Evolutionary conservation across 495 filamentous ascomycete genomes (phyloP).

Genomic region (Penicillium steckii): DNA sequence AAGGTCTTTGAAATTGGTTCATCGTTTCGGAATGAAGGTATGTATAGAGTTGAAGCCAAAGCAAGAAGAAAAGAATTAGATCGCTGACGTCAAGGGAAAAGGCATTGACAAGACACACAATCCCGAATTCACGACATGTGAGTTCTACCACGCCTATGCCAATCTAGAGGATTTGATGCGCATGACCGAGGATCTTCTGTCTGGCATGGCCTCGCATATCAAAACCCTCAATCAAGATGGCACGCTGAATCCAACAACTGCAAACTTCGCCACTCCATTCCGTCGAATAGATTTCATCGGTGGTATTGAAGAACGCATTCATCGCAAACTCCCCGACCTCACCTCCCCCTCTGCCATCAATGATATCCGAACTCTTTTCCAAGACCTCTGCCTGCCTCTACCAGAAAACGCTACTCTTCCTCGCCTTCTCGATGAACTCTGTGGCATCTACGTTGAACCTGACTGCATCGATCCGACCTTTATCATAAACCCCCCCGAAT

Average conservation of each 20-base stretch:
- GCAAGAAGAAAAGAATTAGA: neutral
- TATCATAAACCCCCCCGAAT: slow-evolving; percentile 87
- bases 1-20: slow-evolving; percentile 90
- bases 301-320: slow-evolving; percentile 65
- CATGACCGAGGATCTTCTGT: slow-evolving; percentile 68
- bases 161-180: slow-evolving; percentile 72
- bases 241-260: slow-evolving; percentile 50
- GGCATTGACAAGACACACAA: slow-evolving; percentile 89
- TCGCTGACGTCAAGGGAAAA: slow-evolving; percentile 20
- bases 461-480: slow-evolving; percentile 73
- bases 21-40: slow-evolving; percentile 91
- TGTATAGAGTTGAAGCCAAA: neutral
- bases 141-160: slow-evolving; percentile 89
- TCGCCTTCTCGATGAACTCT: slow-evolving; percentile 83
- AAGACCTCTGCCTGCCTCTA: slow-evolving; percentile 47
- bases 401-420: slow-evolving; percentile 64
- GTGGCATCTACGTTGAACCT: slow-evolving; percentile 70
- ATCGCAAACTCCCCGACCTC: slow-evolving; percentile 68
- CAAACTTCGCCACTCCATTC: slow-evolving; percentile 62
- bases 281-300: slow-evolving; percentile 77
- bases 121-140: slow-evolving; percentile 94
- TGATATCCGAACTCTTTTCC: slow-evolving; percentile 58
- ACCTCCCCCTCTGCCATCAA: slow-evolving; percentile 48
- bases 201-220: slow-evolving; percentile 54
- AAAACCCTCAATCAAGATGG: slow-evolving; percentile 44